Percentiles rank a stretch among this genome's conserved stretches.
Evolutionary conservation across 1,139 yeast genomes (phyloP).

Genomic region (Kazachstania sp.): DNA sequence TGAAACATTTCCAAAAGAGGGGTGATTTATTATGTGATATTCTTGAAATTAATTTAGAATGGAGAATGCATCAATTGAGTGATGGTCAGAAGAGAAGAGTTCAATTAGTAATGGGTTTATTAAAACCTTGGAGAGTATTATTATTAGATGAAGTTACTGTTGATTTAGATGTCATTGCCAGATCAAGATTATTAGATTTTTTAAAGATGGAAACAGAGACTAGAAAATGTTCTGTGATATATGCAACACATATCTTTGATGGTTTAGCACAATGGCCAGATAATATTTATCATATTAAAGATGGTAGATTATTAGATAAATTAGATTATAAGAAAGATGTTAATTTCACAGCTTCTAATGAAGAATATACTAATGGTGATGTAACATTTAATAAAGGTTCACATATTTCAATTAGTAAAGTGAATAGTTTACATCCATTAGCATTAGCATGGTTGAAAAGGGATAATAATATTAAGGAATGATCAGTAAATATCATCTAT

Average conservation of each 20-base stretch:
- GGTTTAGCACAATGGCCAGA: slow-evolving; percentile 91
- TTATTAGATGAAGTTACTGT: slow-evolving; percentile 92
- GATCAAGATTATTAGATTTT: slow-evolving; percentile 64
- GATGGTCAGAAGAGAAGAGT: slow-evolving; percentile 95
- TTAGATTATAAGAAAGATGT: slow-evolving; percentile 31
- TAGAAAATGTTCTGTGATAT: slow-evolving; percentile 65
- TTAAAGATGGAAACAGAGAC: slow-evolving; percentile 58
- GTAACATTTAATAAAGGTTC: slow-evolving; percentile 10
- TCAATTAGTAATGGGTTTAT: slow-evolving; percentile 85
- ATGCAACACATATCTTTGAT: slow-evolving; percentile 95
- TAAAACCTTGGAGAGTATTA: slow-evolving; percentile 81
- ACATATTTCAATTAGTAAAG: slow-evolving; percentile 35
- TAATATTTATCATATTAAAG: slow-evolving; percentile 65
- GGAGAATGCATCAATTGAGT: slow-evolving; percentile 89
- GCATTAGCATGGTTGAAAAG: slow-evolving; percentile 56
- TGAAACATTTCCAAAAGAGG: slow-evolving; percentile 61
- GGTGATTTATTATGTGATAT: slow-evolving; percentile 66
- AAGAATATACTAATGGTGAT: slow-evolving; percentile 14
- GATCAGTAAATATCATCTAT: background rate
- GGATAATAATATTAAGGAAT: slow-evolving; percentile 32
- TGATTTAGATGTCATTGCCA: slow-evolving; percentile 85
- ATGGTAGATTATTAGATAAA: slow-evolving; percentile 44
- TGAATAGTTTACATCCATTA: slow-evolving; percentile 58
- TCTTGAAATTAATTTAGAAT: slow-evolving; percentile 72
- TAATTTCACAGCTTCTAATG: slow-evolving; percentile 23